phyloP scores from a whole-genome alignment of 371 early-diverging fungal genomes.

The Coemansia sp. region DNA sequence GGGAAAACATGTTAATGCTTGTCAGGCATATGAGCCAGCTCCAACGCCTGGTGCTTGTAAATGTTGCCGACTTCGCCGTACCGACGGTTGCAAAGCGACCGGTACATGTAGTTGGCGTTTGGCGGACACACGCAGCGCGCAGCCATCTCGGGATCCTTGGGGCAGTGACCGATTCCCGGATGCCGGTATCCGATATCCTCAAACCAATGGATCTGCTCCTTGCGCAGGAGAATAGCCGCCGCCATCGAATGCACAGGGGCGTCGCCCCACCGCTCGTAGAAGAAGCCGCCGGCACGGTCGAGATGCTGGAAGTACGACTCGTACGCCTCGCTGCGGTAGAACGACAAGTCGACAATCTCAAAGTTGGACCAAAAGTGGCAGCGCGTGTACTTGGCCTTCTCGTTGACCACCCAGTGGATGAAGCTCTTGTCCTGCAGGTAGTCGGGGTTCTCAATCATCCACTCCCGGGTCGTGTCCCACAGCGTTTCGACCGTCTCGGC shows the following conservation, averaged over 20 bases:
- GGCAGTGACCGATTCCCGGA: constrained; percentile 67
- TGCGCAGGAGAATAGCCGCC: constrained; percentile 74
- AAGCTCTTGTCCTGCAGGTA: constrained; percentile 47
- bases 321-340: constrained; percentile 51
- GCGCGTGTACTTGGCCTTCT: constrained; percentile 27
- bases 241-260: constrained; percentile 88
- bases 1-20: neutral
- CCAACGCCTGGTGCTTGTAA: constrained; percentile 24
- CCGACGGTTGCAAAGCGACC: constrained; percentile 29
- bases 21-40: constrained; percentile 25
- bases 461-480: constrained; percentile 67
- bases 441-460: constrained; percentile 54
- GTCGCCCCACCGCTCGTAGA: constrained; percentile 53
- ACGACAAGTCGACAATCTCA: constrained; percentile 52
- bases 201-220: constrained; percentile 83
- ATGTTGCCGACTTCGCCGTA: constrained; percentile 26
- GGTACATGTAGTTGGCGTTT: constrained; percentile 28
- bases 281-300: constrained; percentile 63
- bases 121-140: constrained; percentile 30
- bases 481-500: constrained; percentile 79
- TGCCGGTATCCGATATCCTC: constrained; percentile 81
- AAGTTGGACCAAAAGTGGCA: constrained; percentile 55
- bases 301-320: constrained; percentile 62
- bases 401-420: constrained; percentile 49
- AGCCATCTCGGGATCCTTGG: constrained; percentile 51